A percentile compares a stretch with the other conserved stretches of the same genome.
phyloP scores from a whole-genome alignment of 1,284 basidiomycete species.

The Leccinum subrobustum region DNA sequence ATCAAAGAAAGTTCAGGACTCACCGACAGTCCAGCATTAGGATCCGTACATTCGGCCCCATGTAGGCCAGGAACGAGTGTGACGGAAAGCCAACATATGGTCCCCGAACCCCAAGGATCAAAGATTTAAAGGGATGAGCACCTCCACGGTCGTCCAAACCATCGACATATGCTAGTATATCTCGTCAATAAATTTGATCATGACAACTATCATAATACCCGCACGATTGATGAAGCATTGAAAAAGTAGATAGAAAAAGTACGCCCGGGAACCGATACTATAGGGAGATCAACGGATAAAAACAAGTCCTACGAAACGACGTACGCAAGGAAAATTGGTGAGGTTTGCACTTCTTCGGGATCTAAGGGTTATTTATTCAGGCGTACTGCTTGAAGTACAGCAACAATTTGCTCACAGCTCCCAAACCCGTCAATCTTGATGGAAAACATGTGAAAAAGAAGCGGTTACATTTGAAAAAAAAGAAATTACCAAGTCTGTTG shows the following conservation, averaged over 20 bases:
- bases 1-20: constrained; percentile 15
- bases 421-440: constrained; percentile 89
- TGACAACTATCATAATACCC: constrained; percentile 17
- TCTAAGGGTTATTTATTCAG: constrained; percentile 42
- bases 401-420: constrained; percentile 57
- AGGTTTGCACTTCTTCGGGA: constrained; percentile 77
- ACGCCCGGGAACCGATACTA: constrained; percentile 79
- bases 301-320: constrained; percentile 21
- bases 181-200: constrained; percentile 8
- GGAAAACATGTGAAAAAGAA: not conserved
- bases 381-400: not conserved
- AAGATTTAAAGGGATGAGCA: constrained; percentile 65
- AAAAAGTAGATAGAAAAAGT: constrained; percentile 91
- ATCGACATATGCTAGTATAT: constrained; percentile 62
- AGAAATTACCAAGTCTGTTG: constrained; percentile 44
- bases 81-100: constrained; percentile 78
- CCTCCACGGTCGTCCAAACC: constrained; percentile 59
- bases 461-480: not conserved
- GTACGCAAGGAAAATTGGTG: constrained; percentile 76
- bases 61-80: constrained; percentile 76
- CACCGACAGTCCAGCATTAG: constrained; percentile 86
- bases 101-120: constrained; percentile 75
- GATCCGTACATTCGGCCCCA: constrained; percentile 71
- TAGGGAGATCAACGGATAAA: not conserved
- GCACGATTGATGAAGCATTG: constrained; percentile 85